phyloP scores from a whole-genome alignment of 2,329 filamentous ascomycete species.

The Hypoxylon sp. region DNA sequence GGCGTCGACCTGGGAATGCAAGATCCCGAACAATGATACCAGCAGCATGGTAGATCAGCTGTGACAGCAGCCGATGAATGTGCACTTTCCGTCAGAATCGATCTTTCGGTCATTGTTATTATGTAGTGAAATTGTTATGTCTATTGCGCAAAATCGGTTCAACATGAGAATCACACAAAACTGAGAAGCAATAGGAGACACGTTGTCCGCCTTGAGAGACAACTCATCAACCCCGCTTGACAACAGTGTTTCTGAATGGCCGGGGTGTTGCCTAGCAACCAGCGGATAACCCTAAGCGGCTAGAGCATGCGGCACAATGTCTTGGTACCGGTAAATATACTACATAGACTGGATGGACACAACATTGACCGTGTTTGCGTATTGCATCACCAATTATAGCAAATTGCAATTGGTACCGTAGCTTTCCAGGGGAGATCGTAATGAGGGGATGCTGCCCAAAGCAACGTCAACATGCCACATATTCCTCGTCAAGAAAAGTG shows the following conservation, averaged over 20 bases:
- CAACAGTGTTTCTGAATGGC: conserved; percentile 6
- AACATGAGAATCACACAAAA: too few species aligned
- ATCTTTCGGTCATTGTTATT: conserved; percentile 2
- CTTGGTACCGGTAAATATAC: conserved; percentile 2
- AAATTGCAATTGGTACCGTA: conserved; percentile 15
- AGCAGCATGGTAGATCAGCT: conserved; percentile 6
- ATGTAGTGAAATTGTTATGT: conserved; percentile 3
- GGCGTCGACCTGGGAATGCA: conserved; percentile 30
- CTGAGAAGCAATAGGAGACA: not conserved
- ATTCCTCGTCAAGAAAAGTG: conserved; percentile 12
- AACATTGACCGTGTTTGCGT: not conserved
- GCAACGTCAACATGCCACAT: conserved; percentile 2
- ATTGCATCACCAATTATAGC: conserved; percentile 4
- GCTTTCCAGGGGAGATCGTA: conserved; percentile 12
- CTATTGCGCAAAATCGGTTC: too few species aligned
- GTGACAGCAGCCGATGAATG: conserved; percentile 2
- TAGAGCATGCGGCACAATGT: conserved; percentile 9
- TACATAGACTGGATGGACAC: not conserved
- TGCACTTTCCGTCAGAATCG: conserved; percentile 1
- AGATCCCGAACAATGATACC: conserved; percentile 34
- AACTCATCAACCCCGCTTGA: conserved; percentile 30
- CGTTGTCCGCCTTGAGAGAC: conserved; percentile 8
- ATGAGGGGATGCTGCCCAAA: conserved; percentile 18
- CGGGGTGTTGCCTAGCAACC: conserved; percentile 35
- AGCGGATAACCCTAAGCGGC: conserved; percentile 14